Evolutionary conservation across 225 moss, liverwort and hornwort genomes (phyloP).

Genomic region (Antitrichia curtipendula): DNA sequence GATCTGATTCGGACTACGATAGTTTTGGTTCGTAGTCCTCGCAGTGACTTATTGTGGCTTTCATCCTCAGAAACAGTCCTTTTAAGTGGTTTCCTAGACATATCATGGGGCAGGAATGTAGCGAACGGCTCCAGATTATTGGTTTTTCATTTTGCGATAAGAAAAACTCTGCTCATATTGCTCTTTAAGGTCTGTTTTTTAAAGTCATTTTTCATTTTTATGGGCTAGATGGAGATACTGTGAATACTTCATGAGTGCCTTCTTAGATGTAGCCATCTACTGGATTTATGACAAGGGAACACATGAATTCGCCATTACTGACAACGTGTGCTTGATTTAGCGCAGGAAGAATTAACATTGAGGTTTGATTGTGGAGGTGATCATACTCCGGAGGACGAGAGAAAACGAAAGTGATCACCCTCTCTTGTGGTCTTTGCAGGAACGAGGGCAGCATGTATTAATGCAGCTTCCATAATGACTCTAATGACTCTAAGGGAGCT

Average conservation of each 20-base stretch:
- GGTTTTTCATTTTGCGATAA: background rate
- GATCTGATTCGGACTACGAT: background rate
- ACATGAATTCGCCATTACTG: background rate
- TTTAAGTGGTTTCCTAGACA: background rate
- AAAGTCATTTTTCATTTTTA: background rate
- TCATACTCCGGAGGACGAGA: too few relatives aligned
- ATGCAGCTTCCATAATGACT: constrained; percentile 80
- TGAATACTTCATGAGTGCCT: background rate
- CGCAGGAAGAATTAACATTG: constrained; percentile 10
- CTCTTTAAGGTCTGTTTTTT: background rate
- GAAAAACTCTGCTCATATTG: background rate
- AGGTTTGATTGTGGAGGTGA: too few relatives aligned
- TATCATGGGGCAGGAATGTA: background rate
- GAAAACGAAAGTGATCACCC: too few relatives aligned
- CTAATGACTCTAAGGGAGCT: background rate
- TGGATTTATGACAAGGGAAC: background rate
- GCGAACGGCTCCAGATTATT: background rate
- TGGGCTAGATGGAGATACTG: background rate
- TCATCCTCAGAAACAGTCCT: background rate
- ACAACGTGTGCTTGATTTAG: background rate
- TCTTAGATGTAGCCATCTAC: background rate
- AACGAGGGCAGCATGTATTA: constrained; percentile 79
- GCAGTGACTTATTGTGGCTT: background rate
- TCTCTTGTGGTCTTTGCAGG: constrained; percentile 24
- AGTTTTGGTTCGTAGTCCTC: background rate